Percentiles rank a stretch among this genome's conserved stretches.
phyloP scores from a whole-genome alignment of 1,284 basidiomycete genomes.

The Papiliotrema terrestris region DNA sequence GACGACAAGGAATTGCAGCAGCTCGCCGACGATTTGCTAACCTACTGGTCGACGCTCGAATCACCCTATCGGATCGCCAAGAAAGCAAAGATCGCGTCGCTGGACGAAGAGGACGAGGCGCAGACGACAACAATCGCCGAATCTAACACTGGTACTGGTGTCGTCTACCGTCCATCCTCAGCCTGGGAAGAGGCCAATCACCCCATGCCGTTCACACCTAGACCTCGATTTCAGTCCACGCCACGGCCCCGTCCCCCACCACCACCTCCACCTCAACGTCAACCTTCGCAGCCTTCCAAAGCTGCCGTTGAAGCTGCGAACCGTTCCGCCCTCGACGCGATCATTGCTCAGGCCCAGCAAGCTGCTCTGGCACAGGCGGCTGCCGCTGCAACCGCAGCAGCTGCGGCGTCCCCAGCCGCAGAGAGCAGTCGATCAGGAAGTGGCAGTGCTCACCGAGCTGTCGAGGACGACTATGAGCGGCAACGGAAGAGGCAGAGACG shows the following conservation, averaged over 20 bases:
- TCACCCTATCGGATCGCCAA: slow-evolving; percentile 42
- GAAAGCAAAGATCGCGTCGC: slow-evolving; percentile 35
- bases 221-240: slow-evolving; percentile 19
- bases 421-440: slow-evolving; percentile 26
- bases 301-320: slow-evolving; percentile 7
- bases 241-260: slow-evolving; percentile 24
- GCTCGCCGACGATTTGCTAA: slow-evolving; percentile 31
- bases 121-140: slow-evolving; percentile 44
- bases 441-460: slow-evolving; percentile 8
- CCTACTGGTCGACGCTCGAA: slow-evolving; percentile 42
- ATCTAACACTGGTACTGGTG: slow-evolving; percentile 10
- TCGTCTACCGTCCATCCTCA: slow-evolving; percentile 26
- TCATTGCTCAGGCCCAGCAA: slow-evolving; percentile 46
- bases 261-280: slow-evolving; percentile 22
- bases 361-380: slow-evolving; percentile 49
- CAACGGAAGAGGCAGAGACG: slow-evolving; percentile 37
- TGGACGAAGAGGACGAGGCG: slow-evolving; percentile 46
- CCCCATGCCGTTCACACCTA: slow-evolving; percentile 32
- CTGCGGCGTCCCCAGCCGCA: slow-evolving; percentile 30
- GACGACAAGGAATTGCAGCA: slow-evolving; percentile 24
- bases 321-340: slow-evolving; percentile 45
- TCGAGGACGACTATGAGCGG: slow-evolving; percentile 22
- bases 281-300: slow-evolving; percentile 4
- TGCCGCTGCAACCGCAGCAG: slow-evolving; percentile 33
- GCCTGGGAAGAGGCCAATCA: slow-evolving; percentile 37